A percentile compares a stretch with the other conserved stretches of the same genome.
phyloP scores from a whole-genome alignment of 805 yeast genomes.

The Wickerhamiella hasegawae region DNA sequence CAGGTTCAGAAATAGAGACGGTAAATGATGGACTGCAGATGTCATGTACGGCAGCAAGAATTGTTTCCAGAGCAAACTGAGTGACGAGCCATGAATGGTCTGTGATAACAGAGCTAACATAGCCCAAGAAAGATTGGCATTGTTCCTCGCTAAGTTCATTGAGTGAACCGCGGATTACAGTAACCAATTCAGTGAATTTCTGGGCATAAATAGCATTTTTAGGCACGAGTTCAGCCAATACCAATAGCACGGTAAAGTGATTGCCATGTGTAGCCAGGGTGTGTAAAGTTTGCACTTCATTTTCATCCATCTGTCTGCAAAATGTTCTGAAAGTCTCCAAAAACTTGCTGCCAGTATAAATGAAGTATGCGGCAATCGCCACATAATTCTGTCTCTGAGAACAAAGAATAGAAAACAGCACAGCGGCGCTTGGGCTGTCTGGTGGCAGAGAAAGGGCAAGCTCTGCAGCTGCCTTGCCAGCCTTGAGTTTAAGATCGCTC shows the following conservation, averaged over 20 bases:
- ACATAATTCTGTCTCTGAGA: constrained; percentile 5
- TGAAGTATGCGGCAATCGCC: constrained; percentile 9
- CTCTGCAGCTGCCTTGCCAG: no score
- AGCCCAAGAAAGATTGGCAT: constrained; percentile 13
- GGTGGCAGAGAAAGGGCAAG: no score
- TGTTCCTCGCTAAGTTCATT: constrained; percentile 1
- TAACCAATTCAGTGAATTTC: background rate
- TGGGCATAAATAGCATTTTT: background rate
- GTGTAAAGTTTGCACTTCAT: constrained; percentile 5
- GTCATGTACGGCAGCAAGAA: constrained; percentile 27
- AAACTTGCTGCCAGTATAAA: constrained; percentile 4
- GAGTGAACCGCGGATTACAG: background rate
- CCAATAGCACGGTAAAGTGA: constrained; percentile 1
- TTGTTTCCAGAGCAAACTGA: constrained; percentile 50
- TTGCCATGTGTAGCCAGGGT: constrained; percentile 2
- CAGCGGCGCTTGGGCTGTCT: background rate
- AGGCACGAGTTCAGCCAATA: background rate
- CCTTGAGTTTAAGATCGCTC: no score
- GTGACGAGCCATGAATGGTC: constrained; percentile 41
- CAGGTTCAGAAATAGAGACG: constrained; percentile 9
- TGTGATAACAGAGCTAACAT: constrained; percentile 29
- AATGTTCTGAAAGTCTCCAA: constrained; percentile 5
- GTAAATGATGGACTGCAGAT: constrained; percentile 10
- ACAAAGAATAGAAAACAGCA: constrained; percentile 6
- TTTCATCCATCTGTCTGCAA: constrained; percentile 3